A percentile compares a stretch with the other conserved stretches of the same genome.
Conservation (phyloP, 1,284 basidiomycete genomes). For the Ceratobasidium sp. region DNA sequence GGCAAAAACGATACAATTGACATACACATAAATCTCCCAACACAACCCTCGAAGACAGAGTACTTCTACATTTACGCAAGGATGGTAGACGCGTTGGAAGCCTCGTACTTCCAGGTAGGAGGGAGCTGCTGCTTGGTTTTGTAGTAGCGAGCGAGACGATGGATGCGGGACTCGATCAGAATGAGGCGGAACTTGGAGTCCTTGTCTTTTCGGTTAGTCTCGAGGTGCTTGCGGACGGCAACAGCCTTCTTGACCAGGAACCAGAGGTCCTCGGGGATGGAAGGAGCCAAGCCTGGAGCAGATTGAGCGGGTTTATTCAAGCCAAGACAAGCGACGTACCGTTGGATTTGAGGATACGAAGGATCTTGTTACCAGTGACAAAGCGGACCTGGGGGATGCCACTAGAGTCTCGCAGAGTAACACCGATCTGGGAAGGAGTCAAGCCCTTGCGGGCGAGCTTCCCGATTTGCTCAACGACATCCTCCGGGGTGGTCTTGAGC, state of each 20-base stretch:
- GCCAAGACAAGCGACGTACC: constrained; percentile 61
- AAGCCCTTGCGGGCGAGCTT: constrained; percentile 98
- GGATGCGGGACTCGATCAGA: constrained; percentile 98
- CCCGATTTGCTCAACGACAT: constrained; percentile 95
- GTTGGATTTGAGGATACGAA: constrained; percentile 95
- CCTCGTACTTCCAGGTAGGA: constrained; percentile 98
- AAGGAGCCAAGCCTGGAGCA: constrained; percentile 85
- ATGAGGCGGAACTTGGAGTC: constrained; percentile 98
- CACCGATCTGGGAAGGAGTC: constrained; percentile 98
- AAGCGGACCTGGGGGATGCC: constrained; percentile 97
- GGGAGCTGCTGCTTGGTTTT: constrained; percentile 95
- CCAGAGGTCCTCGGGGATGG: constrained; percentile 99
- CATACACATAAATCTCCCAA: constrained; percentile 24
- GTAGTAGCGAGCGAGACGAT: constrained; percentile 86
- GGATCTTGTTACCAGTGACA: constrained; percentile 99
- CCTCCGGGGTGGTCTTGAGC: constrained; percentile 96
- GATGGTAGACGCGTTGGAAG: constrained; percentile 87
- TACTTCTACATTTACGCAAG: constrained; percentile 60
- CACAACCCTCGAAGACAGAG: neutral
- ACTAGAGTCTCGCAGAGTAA: constrained; percentile 96
- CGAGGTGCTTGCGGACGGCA: constrained; percentile 97
- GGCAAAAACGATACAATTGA: constrained; percentile 19
- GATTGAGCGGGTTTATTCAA: neutral
- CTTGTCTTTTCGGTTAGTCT: constrained; percentile 98
- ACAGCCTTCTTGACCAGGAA: constrained; percentile 99